Percentiles rank a stretch among this genome's conserved stretches.
phyloP scores from a whole-genome alignment of 305 asterid species.

The Andrographis paniculata region DNA sequence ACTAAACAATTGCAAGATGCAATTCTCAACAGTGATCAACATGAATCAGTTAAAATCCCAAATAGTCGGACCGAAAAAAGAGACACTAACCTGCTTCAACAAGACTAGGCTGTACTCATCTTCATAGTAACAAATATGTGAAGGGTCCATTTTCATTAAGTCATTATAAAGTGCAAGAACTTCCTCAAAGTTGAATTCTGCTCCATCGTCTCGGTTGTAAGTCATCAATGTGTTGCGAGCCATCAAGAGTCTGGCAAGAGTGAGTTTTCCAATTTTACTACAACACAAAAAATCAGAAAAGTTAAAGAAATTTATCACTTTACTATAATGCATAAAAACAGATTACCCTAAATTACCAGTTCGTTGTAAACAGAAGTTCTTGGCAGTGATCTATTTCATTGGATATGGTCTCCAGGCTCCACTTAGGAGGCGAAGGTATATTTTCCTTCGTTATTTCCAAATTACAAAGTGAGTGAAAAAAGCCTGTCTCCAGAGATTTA shows the following conservation, averaged over 20 bases:
- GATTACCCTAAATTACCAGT: constrained; percentile 56
- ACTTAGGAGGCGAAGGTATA: constrained; percentile 25
- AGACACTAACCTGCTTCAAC: constrained; percentile 54
- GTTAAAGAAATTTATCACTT: constrained; percentile 11
- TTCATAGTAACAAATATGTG: constrained; percentile 63
- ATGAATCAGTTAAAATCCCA: constrained; percentile 10
- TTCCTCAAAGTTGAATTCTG: constrained; percentile 44
- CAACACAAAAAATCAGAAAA: constrained; percentile 20
- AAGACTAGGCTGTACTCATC: constrained; percentile 68
- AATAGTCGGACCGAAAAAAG: constrained; percentile 10
- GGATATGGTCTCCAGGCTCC: constrained; percentile 48
- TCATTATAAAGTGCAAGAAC: constrained; percentile 61
- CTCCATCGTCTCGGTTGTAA: constrained; percentile 26
- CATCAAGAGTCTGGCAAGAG: constrained; percentile 83
- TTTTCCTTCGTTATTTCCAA: constrained; percentile 30
- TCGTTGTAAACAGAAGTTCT: constrained; percentile 54
- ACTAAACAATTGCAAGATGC: background rate
- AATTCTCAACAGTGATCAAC: constrained; percentile 3
- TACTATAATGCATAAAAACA: constrained; percentile 18
- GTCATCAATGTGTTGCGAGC: constrained; percentile 52
- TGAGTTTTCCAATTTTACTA: constrained; percentile 95
- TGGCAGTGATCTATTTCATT: constrained; percentile 59
- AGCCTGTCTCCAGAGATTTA: constrained; percentile 26
- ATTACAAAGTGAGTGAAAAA: constrained; percentile 33
- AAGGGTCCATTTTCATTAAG: constrained; percentile 66